These are phyloP conservation scores for Penicillium mononematosum DNA, from an alignment of 495 filamentous ascomycete species.

Conservation along the genomic window DNA sequence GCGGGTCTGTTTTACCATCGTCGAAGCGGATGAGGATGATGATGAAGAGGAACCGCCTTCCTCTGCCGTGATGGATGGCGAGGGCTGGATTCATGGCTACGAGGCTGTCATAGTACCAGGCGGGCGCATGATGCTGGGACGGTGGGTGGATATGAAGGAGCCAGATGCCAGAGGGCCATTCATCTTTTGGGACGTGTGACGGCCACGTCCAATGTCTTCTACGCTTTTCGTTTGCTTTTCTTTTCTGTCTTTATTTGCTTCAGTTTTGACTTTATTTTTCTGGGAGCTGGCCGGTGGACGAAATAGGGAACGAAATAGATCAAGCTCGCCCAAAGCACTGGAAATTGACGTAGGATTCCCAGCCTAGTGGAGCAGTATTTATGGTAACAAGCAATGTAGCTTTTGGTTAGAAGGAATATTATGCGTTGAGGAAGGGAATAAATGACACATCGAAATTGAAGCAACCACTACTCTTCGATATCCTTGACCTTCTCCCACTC, in stretches of 20 bases:
- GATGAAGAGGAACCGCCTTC: conserved; percentile 16
- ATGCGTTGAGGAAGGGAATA: conserved; percentile 22
- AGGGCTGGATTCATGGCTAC: conserved; percentile 39
- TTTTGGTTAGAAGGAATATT: conserved; percentile 11
- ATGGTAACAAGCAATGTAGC: conserved; percentile 5
- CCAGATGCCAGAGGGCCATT: conserved; percentile 46
- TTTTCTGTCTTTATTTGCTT: not conserved
- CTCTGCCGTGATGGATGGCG: conserved; percentile 6
- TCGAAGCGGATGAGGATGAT: conserved; percentile 6
- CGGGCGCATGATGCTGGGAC: conserved; percentile 46
- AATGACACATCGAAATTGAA: conserved; percentile 17
- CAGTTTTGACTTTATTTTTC: not conserved
- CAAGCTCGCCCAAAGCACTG: not conserved
- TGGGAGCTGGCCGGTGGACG: not conserved
- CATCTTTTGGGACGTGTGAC: conserved; percentile 50
- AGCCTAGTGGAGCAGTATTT: conserved; percentile 2
- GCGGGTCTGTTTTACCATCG: conserved; percentile 45
- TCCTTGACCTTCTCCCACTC: conserved; percentile 94
- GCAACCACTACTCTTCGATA: conserved; percentile 73
- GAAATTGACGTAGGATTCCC: not conserved
- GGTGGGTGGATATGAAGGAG: conserved; percentile 40
- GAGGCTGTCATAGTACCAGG: conserved; percentile 54
- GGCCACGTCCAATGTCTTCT: not conserved
- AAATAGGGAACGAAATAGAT: not conserved
- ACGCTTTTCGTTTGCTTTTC: not conserved